These are phyloP conservation scores for Spinacia oleracea DNA, from an alignment of 179 eudicot species.

Conservation along the genomic window DNA sequence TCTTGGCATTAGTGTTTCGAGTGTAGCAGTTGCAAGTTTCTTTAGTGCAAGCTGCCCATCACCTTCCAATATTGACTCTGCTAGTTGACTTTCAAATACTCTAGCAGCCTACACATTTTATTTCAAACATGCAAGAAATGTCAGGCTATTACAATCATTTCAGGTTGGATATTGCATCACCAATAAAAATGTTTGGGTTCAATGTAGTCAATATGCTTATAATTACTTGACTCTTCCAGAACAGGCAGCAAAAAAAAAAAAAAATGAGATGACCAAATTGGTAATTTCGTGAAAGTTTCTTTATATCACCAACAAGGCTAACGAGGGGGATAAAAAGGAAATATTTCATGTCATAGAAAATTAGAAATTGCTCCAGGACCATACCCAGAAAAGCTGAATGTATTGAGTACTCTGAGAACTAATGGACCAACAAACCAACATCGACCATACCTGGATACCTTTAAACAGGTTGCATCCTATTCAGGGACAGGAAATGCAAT, in stretches of 20 bases:
- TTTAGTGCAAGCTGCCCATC: slow-evolving; percentile 98
- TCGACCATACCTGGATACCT: background rate
- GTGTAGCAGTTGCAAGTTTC: slow-evolving; percentile 99
- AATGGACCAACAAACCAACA: background rate
- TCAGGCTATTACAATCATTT: no score
- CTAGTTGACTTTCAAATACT: slow-evolving; percentile 95
- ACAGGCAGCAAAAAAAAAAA: background rate
- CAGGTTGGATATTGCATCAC: no score
- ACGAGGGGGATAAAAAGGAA: background rate
- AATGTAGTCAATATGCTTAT: no score
- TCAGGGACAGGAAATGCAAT: background rate
- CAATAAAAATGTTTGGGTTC: no score
- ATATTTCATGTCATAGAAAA: background rate
- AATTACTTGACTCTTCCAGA: background rate
- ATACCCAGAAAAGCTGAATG: background rate
- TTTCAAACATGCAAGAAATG: no score
- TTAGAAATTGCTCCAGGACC: background rate
- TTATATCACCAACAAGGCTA: background rate
- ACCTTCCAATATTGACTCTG: slow-evolving; percentile 95
- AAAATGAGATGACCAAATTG: background rate
- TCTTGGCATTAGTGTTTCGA: slow-evolving; percentile 95
- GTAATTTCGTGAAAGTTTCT: background rate
- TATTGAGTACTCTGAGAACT: background rate
- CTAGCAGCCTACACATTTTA: slow-evolving; percentile 93
- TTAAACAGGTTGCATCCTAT: background rate